Evolutionary conservation across 164 flowering plant genomes (phyloP).

Genomic region (Annona cherimola): DNA sequence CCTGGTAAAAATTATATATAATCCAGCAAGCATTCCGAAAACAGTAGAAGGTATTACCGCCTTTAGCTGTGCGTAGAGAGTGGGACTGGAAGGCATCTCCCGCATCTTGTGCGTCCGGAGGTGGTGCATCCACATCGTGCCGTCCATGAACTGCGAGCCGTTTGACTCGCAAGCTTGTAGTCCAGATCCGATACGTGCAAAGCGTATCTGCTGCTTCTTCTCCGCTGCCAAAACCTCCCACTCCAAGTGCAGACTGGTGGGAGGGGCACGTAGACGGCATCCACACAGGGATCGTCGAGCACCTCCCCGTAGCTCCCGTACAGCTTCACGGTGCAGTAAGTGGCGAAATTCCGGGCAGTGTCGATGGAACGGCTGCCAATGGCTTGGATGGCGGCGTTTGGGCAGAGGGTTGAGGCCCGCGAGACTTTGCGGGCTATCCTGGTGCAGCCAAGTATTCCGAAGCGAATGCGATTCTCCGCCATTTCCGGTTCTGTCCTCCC

Average conservation of each 20-base stretch:
- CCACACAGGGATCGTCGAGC: constrained; percentile 54
- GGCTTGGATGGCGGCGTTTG: constrained; percentile 44
- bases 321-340: constrained; percentile 38
- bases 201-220: constrained; percentile 61
- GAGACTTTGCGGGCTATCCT: constrained; percentile 53
- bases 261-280: constrained; percentile 70
- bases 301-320: constrained; percentile 56
- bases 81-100: constrained; percentile 35
- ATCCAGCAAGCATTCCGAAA: not conserved
- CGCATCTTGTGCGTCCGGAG: constrained; percentile 57
- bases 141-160: constrained; percentile 76
- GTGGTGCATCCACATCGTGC: constrained; percentile 78
- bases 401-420: constrained; percentile 47
- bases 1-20: constrained; percentile 16
- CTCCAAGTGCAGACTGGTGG: constrained; percentile 44
- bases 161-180: constrained; percentile 45
- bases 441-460: constrained; percentile 62
- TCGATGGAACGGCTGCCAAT: constrained; percentile 57
- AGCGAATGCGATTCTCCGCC: constrained; percentile 30
- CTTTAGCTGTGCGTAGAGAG: constrained; percentile 46
- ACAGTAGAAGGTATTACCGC: constrained; percentile 19
- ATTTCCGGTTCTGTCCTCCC: not conserved
- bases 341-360: constrained; percentile 42
- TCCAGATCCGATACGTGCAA: constrained; percentile 47
- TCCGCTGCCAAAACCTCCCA: constrained; percentile 60